Conservation (phyloP, 192 early-diverging fungal genomes). For the Linderina pennispora region DNA sequence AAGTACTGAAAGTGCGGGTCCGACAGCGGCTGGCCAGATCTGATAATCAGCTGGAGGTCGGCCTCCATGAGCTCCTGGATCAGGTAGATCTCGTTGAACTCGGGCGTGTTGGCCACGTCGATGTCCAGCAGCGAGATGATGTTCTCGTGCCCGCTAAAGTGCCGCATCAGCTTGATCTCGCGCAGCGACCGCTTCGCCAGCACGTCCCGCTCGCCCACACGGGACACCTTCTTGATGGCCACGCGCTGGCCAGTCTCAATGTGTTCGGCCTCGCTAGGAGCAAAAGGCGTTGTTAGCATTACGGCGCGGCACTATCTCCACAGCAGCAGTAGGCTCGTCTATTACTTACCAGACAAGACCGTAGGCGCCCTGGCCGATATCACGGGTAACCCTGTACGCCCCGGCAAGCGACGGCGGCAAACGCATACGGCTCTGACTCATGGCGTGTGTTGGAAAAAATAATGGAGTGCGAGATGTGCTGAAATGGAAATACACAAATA, state of each 20-base stretch:
- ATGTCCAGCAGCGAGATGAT: constrained; percentile 90
- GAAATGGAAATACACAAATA: no score
- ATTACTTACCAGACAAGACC: constrained; percentile 80
- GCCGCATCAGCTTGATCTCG: constrained; percentile 87
- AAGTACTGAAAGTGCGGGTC: constrained; percentile 99
- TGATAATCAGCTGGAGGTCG: constrained; percentile 96
- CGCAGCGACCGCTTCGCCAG: constrained; percentile 84
- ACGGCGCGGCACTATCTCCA: no score
- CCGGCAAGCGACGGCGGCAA: constrained; percentile 53
- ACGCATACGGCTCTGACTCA: constrained; percentile 36
- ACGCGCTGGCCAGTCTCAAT: constrained; percentile 75
- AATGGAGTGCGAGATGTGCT: no score
- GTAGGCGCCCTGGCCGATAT: constrained; percentile 87
- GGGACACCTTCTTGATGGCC: constrained; percentile 89
- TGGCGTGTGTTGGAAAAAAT: constrained; percentile 7
- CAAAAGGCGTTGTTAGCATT: constrained; percentile 1
- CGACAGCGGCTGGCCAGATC: constrained; percentile 83
- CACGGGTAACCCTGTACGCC: constrained; percentile 67
- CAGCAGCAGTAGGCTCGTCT: no score
- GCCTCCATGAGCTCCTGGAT: constrained; percentile 99
- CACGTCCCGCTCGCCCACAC: constrained; percentile 78
- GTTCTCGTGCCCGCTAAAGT: constrained; percentile 94
- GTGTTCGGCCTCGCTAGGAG: constrained; percentile 74
- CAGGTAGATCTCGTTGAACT: constrained; percentile 93
- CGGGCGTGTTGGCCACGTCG: constrained; percentile 72